A percentile compares a stretch with the other conserved stretches of the same genome.
Evolutionary conservation across 371 early-diverging fungal species (phyloP).

Genomic region (Mortierella sp.): DNA sequence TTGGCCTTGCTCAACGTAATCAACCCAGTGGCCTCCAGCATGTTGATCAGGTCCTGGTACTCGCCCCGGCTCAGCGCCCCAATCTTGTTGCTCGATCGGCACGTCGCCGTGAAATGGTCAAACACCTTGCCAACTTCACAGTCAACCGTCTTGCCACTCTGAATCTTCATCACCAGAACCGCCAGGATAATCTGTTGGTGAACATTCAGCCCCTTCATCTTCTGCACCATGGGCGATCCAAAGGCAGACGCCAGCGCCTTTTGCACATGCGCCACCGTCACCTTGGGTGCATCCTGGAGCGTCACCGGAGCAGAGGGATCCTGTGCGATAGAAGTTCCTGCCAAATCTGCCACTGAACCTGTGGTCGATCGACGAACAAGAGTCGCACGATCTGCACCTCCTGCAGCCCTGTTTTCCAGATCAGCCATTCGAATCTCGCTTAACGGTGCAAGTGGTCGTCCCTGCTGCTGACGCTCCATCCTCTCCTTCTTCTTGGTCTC

Average conservation of each 20-base stretch:
- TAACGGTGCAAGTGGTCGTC: constrained; percentile 17
- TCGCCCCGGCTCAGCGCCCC: constrained; percentile 82
- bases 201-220: constrained; percentile 76
- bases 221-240: constrained; percentile 74
- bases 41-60: constrained; percentile 78
- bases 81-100: constrained; percentile 63
- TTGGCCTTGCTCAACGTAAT: constrained; percentile 65
- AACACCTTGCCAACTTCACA: constrained; percentile 69
- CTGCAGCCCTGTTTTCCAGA: constrained; percentile 36
- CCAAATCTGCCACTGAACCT: not conserved
- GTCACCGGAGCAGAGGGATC: constrained; percentile 10
- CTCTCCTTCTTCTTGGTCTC: constrained; percentile 63
- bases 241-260: constrained; percentile 75
- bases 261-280: constrained; percentile 84
- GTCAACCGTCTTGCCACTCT: constrained; percentile 57
- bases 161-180: constrained; percentile 62
- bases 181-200: constrained; percentile 87
- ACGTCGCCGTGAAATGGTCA: constrained; percentile 68
- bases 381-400: constrained; percentile 23
- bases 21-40: constrained; percentile 83
- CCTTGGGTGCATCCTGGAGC: constrained; percentile 68
- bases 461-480: not conserved
- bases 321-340: not conserved
- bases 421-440: constrained; percentile 34
- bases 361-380: not conserved